Conservation (phyloP, 441 rosid genomes). For the Viola pubescens region DNA sequence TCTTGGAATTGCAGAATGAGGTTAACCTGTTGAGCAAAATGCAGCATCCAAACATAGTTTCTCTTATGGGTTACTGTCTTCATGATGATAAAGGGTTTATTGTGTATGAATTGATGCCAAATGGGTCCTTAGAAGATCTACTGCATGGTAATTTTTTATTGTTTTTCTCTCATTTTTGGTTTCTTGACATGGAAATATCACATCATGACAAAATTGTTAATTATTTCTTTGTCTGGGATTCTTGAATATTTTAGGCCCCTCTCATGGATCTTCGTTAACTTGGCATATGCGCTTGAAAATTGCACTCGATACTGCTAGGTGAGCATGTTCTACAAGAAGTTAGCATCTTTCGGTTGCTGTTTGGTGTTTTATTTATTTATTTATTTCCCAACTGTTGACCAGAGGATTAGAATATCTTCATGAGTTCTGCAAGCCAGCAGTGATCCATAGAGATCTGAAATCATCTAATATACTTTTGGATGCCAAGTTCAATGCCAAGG, state of each 20-base stretch:
- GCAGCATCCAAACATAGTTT: constrained; percentile 67
- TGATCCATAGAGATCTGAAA: constrained; percentile 97
- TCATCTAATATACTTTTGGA: constrained; percentile 87
- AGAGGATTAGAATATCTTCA: constrained; percentile 90
- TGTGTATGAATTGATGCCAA: constrained; percentile 80
- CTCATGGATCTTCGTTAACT: constrained; percentile 60
- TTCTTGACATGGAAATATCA: background rate
- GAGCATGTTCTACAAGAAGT: constrained; percentile 17
- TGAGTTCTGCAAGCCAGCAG: constrained; percentile 76
- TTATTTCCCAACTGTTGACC: constrained; percentile 25
- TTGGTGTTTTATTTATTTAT: constrained; percentile 3
- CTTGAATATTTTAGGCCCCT: constrained; percentile 42
- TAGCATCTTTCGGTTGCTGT: constrained; percentile 8
- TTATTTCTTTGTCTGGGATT: background rate
- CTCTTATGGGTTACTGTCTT: constrained; percentile 62
- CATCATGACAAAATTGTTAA: background rate
- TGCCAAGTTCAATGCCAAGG: constrained; percentile 85
- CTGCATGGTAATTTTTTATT: constrained; percentile 51
- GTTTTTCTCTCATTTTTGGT: constrained; percentile 2
- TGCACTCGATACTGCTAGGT: constrained; percentile 85
- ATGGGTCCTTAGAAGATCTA: constrained; percentile 80
- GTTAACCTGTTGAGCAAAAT: constrained; percentile 65
- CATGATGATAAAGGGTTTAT: constrained; percentile 48
- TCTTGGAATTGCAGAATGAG: constrained; percentile 56
- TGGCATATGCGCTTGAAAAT: constrained; percentile 88